These are phyloP conservation scores for Asclepias syriaca DNA, from an alignment of 257 asterid species.

Conservation along the genomic window DNA sequence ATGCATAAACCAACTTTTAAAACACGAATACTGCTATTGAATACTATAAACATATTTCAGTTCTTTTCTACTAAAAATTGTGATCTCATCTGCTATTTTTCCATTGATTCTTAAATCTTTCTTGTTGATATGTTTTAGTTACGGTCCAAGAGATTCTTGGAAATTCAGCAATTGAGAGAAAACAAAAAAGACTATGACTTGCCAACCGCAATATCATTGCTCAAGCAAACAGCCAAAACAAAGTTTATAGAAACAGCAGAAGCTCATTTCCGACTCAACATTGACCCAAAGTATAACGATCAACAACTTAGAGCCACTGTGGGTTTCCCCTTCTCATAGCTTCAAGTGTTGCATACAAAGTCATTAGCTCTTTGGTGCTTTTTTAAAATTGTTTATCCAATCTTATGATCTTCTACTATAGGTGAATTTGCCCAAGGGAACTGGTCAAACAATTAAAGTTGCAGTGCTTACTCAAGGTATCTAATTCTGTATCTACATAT, in stretches of 20 bases:
- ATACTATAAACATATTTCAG: not conserved
- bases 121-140: constrained; percentile 33
- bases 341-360: not conserved
- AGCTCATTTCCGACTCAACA: constrained; percentile 97
- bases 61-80: not conserved
- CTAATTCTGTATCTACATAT: not conserved
- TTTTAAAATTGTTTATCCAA: not conserved
- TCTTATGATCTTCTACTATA: constrained; percentile 25
- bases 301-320: constrained; percentile 98
- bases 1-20: no score
- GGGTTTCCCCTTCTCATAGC: constrained; percentile 23
- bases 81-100: not conserved
- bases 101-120: not conserved
- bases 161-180: constrained; percentile 79
- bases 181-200: constrained; percentile 81
- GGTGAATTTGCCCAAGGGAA: constrained; percentile 98
- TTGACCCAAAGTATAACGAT: constrained; percentile 95
- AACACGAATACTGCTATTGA: not conserved
- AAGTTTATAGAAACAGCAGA: constrained; percentile 87
- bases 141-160: constrained; percentile 95
- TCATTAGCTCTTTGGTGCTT: not conserved
- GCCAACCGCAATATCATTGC: constrained; percentile 66
- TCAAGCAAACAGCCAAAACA: constrained; percentile 66
- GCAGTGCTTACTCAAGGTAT: constrained; percentile 98
- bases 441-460: constrained; percentile 88